A percentile compares a stretch with the other conserved stretches of the same genome.
Conservation (phyloP, 2,329 filamentous ascomycete genomes). For the Apiospora hydei region DNA sequence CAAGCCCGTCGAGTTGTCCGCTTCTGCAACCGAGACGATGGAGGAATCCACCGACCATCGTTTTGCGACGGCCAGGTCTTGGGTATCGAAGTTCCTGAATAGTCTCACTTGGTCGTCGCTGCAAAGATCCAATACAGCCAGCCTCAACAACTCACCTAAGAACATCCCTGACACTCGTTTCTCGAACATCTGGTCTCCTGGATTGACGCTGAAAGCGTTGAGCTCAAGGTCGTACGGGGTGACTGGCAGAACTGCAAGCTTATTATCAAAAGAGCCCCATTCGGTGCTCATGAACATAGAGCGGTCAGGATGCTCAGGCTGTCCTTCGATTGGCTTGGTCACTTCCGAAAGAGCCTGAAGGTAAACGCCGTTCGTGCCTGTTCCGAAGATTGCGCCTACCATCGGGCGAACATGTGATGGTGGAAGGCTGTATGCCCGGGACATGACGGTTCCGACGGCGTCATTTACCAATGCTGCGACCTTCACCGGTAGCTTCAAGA, state of each 20-base stretch:
- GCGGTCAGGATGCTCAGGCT: neutral
- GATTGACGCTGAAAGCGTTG: neutral
- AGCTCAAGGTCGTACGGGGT: neutral
- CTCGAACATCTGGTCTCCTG: neutral
- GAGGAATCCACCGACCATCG: neutral
- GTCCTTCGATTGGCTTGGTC: neutral
- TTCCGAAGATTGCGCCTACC: neutral
- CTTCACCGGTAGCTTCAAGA: neutral
- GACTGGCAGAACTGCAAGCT: neutral
- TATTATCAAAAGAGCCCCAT: neutral
- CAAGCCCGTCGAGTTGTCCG: neutral
- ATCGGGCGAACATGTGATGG: neutral
- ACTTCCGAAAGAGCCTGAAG: neutral
- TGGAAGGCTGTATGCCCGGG: neutral
- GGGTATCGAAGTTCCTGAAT: neutral
- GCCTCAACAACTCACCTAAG: neutral
- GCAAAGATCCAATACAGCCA: neutral
- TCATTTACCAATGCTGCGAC: neutral
- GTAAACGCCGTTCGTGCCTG: neutral
- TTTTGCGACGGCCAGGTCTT: neutral
- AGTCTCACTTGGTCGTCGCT: no score
- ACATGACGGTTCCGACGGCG: neutral
- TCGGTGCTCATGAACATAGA: neutral
- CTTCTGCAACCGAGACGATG: neutral
- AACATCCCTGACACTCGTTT: neutral